These are phyloP conservation scores for Euphorbia pulcherrima DNA, from an alignment of 345 rosid genomes.

Conservation along the genomic window DNA sequence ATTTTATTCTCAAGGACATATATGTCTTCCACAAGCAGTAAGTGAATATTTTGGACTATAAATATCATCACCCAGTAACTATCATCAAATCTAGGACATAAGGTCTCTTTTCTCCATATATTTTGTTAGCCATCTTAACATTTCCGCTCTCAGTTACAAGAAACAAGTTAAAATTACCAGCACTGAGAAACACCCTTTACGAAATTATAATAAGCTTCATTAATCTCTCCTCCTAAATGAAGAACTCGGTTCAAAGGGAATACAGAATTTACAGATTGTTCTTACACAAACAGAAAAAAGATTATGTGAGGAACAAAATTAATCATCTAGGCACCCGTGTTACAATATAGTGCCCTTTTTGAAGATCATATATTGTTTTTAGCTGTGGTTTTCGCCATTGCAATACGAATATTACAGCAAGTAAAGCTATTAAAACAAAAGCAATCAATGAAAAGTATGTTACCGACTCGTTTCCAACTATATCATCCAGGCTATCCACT, in stretches of 20 bases:
- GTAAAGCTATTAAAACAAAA: conserved; percentile 34
- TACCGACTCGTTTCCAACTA: conserved; percentile 40
- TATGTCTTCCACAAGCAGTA: no score
- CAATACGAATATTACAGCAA: conserved; percentile 29
- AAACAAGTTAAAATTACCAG: no score
- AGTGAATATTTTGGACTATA: no score
- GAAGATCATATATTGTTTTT: conserved; percentile 37
- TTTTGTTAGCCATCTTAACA: no score
- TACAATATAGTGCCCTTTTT: conserved; percentile 36
- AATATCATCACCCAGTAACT: no score
- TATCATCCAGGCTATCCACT: conserved; percentile 19
- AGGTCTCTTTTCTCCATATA: no score
- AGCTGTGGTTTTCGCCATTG: conserved; percentile 38
- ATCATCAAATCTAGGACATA: no score
- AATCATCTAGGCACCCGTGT: conserved; percentile 32
- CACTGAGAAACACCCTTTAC: no score
- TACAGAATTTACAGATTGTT: conserved; percentile 15
- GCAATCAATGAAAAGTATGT: conserved; percentile 40
- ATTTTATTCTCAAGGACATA: no score
- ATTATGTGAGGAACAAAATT: not conserved
- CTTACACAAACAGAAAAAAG: conserved; percentile 5
- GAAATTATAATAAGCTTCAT: no score
- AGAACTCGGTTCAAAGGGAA: not conserved
- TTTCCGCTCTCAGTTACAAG: no score
- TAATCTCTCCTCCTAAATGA: no score